phyloP scores from a whole-genome alignment of 345 rosid species.

The Eutrema yunnanense region DNA sequence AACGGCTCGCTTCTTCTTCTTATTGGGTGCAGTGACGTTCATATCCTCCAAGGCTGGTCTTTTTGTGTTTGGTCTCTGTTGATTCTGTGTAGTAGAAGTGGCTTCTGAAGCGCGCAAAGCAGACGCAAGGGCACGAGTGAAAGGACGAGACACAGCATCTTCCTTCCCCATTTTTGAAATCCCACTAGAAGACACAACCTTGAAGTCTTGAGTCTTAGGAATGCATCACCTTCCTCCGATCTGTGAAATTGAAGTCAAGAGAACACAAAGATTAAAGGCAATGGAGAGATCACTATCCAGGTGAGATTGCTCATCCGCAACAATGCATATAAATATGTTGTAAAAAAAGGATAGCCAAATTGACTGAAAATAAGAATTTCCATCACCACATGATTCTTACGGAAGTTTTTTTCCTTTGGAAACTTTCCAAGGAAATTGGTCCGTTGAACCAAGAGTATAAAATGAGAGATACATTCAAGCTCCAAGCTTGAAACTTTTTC shows the following conservation, averaged over 20 bases:
- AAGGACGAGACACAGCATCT: conserved; percentile 38
- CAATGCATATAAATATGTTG: background rate
- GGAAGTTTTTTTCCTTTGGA: background rate
- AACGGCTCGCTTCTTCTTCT: conserved; percentile 49
- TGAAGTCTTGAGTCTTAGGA: conserved; percentile 14
- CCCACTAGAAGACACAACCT: conserved; percentile 34
- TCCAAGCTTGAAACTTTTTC: conserved; percentile 11
- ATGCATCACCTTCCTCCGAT: conserved; percentile 22
- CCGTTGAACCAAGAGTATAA: conserved; percentile 15
- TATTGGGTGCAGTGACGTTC: conserved; percentile 30
- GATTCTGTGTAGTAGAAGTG: conserved; percentile 28
- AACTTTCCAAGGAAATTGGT: conserved; percentile 5
- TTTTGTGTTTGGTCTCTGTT: conserved; percentile 42
- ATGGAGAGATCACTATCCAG: conserved; percentile 3
- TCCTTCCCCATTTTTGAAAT: conserved; percentile 55
- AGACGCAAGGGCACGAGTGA: conserved; percentile 77
- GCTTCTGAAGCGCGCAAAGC: conserved; percentile 39
- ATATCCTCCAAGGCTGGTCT: conserved; percentile 54
- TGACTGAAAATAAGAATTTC: background rate
- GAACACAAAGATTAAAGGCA: background rate
- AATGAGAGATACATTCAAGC: conserved; percentile 13
- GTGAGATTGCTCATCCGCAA: background rate
- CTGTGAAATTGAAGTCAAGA: conserved; percentile 13
- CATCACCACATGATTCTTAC: background rate
- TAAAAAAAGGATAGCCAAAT: background rate